phyloP scores from a whole-genome alignment of 768 basidiomycete genomes.

The Lentinus brumalis region DNA sequence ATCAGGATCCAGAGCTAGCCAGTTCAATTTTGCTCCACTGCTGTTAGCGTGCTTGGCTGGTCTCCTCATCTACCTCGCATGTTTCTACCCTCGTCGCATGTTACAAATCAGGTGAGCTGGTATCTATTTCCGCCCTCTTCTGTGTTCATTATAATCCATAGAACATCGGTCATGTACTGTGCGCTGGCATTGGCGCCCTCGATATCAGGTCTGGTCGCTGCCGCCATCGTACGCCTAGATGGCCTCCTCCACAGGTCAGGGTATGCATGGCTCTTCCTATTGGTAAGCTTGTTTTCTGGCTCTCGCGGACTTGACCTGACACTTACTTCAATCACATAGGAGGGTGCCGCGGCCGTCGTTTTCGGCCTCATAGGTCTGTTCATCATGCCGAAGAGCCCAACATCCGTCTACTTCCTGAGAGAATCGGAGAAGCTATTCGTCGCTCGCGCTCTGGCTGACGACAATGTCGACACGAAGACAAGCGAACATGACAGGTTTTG shows the following conservation, averaged over 20 bases:
- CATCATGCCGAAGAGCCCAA: slow-evolving; percentile 41
- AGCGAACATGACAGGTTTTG: neutral
- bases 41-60: slow-evolving; percentile 47
- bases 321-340: slow-evolving; percentile 17
- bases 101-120: slow-evolving; percentile 31
- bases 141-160: neutral
- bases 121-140: neutral
- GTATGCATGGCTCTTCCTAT: slow-evolving; percentile 71
- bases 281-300: slow-evolving; percentile 48
- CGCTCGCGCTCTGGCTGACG: slow-evolving; percentile 6
- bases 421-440: slow-evolving; percentile 17
- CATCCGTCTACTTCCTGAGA: slow-evolving; percentile 9
- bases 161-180: slow-evolving; percentile 42
- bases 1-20: neutral
- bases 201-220: slow-evolving; percentile 66
- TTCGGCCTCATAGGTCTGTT: slow-evolving; percentile 56
- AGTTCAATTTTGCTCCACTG: neutral
- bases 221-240: slow-evolving; percentile 58
- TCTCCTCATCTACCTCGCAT: slow-evolving; percentile 28
- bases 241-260: slow-evolving; percentile 53
- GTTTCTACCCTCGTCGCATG: slow-evolving; percentile 30
- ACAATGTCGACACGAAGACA: slow-evolving; percentile 7
- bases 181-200: slow-evolving; percentile 53
- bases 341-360: slow-evolving; percentile 62
- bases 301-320: neutral